Base-by-base conservation (phyloP, 352 stramenopile species). In the Aphanomyces invadans region DNA sequence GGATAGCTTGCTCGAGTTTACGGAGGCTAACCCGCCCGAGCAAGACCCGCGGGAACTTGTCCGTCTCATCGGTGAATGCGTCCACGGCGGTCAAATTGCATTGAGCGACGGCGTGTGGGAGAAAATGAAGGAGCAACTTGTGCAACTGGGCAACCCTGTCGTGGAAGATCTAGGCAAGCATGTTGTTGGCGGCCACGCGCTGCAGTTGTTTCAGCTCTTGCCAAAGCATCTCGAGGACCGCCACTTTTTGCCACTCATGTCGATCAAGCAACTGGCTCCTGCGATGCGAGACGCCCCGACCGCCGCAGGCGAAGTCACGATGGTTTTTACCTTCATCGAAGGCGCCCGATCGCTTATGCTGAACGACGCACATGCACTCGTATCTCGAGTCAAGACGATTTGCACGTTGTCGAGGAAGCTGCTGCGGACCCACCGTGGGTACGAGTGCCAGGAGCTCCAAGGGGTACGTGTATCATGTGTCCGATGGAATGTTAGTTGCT, bases 261-360 rank as follows among this genome's bases (percentile, higher is more conserved):
- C 83, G 17, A 76, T 80, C 0, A 72, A 85, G 21, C 86, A 90
- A 48, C 65, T 95, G 0, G 82, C 82, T 2, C 74, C 88, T 0
- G 86, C 81, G 0, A 95, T 95, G 86, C 82, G 86, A 15, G 86
- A 95, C 54, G 83, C 83, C 7, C 84, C 86, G 12, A 89, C 84
- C 0, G 86, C 86, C 2, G 78, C 87, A 15, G 86, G 86, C 15
- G 79, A 81, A 12, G 78, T 95, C 23, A 93, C 84, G 5, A 93
- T 95, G 83, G 86, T 95, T 25, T 95, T 95, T 51, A 95, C 86
- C 17, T 95, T 93, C 62, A 93, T 95, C 32, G 86, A 95, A 80
- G 83, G 83, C 19, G 83, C 84, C 45, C 80, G 84, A 1, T 83
- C 83, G 9, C 76, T 95, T 11, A 84, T 95, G 68, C 82, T 86